Evolutionary conservation across 2,329 filamentous ascomycete genomes (phyloP).

Genomic region (Hymenoscyphus fructigenus): DNA sequence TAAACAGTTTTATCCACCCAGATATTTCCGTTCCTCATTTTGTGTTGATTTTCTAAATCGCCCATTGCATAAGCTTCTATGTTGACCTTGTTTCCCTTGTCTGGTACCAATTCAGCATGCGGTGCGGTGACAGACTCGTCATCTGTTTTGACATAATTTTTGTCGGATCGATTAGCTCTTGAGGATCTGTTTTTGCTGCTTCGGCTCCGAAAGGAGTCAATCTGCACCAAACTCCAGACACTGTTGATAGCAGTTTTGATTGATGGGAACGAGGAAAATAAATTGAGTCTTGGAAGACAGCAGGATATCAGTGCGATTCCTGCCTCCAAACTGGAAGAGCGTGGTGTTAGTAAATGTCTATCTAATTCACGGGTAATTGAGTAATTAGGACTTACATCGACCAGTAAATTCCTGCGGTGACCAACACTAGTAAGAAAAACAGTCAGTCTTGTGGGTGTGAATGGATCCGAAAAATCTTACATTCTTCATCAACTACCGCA

Average conservation of each 20-base stretch:
- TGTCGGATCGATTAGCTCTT: background rate
- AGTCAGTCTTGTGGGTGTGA: background rate
- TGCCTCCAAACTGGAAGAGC: background rate
- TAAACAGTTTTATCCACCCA: constrained; percentile 2
- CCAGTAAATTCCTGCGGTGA: background rate
- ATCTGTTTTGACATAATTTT: background rate
- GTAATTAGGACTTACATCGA: background rate
- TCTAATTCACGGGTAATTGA: too few relatives aligned
- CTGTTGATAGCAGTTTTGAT: background rate
- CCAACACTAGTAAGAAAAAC: background rate
- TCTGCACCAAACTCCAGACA: constrained; percentile 45
- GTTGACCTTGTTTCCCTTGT: background rate
- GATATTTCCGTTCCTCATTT: background rate
- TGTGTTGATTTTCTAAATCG: background rate
- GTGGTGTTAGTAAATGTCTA: too few relatives aligned
- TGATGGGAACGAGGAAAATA: background rate
- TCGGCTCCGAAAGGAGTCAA: background rate
- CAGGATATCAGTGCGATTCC: constrained; percentile 2
- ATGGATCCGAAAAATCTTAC: background rate
- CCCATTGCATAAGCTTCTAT: background rate
- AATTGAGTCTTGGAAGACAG: background rate
- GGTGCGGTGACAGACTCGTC: constrained; percentile 2
- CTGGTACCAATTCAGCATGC: background rate
- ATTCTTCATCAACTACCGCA: background rate
- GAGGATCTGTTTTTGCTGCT: background rate